Evolutionary conservation across 2,329 filamentous ascomycete genomes (phyloP), one percentile per base, ranked within the genome.

Genomic region (Cladophialophora bantiana): DNA sequence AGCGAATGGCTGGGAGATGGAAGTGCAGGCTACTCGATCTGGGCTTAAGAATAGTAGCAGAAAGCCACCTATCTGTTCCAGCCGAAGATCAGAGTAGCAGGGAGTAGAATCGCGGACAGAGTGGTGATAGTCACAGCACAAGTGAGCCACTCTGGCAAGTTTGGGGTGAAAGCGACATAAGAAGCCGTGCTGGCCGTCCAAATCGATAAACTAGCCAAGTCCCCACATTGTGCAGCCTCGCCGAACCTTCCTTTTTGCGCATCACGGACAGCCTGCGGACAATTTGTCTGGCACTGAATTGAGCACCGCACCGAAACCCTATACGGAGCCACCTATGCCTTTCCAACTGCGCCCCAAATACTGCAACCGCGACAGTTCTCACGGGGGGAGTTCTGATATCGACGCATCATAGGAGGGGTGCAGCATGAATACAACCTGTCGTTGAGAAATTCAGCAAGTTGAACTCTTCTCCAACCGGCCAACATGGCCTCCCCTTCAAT

Each of bases 401-500:
- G 38, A 45, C 31, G 53, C 52, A 56, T 31, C 34, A 48, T 32
- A 9, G 32, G 42, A 32, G 40, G 15, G 63, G 59, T 65, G 61
- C 60, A 62, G 60, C 52, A 64, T 70, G 64, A 60, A 54, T 59
- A 56, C 13, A n/a, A 38, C 36, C n/a, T 38, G 35, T 40, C 36
- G n/a, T 63, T 53, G 59, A 62, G 31, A 55, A 53, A 15, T 20
- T 12, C 12, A 40, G 38, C 50, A 53, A 58, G 20, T 52, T 59
- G 20, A 35, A 53, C 58, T 53, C 34, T 32, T 52, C 45, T 50
- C 18, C 18, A 64, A 66, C 20, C 36, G 12, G 63, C 62, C 67
- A 71, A 53, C 59, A 72, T 72, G 70, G 67, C 71, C 20, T 70
- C 71, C 55, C 71, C 71, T 59, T 71, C 69, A 26, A 72, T 72